These are phyloP conservation scores for Rhamnella rubrinervis DNA, from an alignment of 331 rosid genomes.

Conservation along the genomic window DNA sequence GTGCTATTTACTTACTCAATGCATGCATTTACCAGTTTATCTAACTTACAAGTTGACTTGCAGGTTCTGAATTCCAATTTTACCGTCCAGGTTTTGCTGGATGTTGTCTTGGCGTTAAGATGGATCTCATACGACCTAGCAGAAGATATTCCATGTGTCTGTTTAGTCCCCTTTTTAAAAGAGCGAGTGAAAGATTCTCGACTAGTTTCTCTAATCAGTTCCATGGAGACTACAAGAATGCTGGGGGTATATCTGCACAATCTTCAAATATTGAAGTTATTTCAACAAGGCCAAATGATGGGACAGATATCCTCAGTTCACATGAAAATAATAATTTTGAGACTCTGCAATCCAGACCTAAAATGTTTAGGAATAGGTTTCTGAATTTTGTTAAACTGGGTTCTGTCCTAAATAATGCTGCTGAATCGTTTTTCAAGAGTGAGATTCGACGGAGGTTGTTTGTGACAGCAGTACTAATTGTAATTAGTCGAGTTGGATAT, in stretches of 20 bases:
- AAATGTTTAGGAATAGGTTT: conserved; percentile 60
- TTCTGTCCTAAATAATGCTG: conserved; percentile 74
- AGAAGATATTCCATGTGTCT: conserved; percentile 28
- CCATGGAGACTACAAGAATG: conserved; percentile 36
- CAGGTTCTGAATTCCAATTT: conserved; percentile 31
- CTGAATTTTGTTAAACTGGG: conserved; percentile 68
- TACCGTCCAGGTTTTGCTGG: conserved; percentile 16
- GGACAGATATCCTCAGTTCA: conserved; percentile 25
- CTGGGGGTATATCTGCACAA: conserved; percentile 41
- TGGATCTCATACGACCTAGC: conserved; percentile 15
- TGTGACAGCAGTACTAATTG: conserved; percentile 77
- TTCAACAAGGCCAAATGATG: conserved; percentile 26
- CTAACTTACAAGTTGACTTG: conserved; percentile 28
- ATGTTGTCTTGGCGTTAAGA: conserved; percentile 25
- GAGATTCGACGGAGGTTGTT: conserved; percentile 89
- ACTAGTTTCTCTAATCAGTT: conserved; percentile 43
- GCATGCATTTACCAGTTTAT: neutral
- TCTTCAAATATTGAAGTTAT: conserved; percentile 29
- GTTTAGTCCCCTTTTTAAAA: conserved; percentile 33
- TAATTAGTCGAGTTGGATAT: conserved; percentile 87
- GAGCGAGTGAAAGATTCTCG: conserved; percentile 26
- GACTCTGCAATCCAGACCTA: conserved; percentile 22
- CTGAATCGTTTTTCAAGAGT: conserved; percentile 88
- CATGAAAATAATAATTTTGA: conserved; percentile 2
- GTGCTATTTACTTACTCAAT: neutral